A percentile compares a stretch with the other conserved stretches of the same genome.
These are phyloP conservation scores for Pythium periplocum DNA, from an alignment of 352 stramenopile genomes.

Conservation along the genomic window DNA sequence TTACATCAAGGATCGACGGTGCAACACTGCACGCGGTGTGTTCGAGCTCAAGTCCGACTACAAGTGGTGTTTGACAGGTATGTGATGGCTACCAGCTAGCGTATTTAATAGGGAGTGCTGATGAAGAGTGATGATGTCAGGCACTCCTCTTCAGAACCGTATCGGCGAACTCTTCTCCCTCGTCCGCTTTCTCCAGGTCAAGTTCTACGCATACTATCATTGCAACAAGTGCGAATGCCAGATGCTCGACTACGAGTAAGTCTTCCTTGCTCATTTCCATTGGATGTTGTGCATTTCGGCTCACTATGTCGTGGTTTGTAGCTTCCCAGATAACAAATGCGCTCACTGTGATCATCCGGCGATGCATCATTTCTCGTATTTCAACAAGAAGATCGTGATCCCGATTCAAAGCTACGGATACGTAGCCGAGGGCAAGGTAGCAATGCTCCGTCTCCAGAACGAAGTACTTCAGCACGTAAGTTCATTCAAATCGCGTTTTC, in stretches of 20 bases:
- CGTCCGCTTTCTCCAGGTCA: conserved; percentile 96
- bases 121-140: conserved; percentile 14
- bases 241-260: conserved; percentile 93
- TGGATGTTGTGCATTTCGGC: neutral
- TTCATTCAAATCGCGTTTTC: neutral
- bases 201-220: conserved; percentile 98
- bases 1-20: conserved; percentile 92
- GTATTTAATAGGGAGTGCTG: too few relatives aligned
- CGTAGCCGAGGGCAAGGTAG: conserved; percentile 87
- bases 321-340: conserved; percentile 81
- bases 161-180: conserved; percentile 95
- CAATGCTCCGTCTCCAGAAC: conserved; percentile 96
- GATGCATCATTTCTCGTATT: conserved; percentile 97
- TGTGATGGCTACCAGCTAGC: conserved; percentile 2
- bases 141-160: conserved; percentile 93
- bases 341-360: conserved; percentile 90
- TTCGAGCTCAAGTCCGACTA: conserved; percentile 95
- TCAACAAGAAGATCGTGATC: conserved; percentile 98
- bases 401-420: conserved; percentile 96
- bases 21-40: conserved; percentile 95
- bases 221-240: conserved; percentile 95
- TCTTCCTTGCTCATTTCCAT: conserved; percentile 11
- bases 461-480: conserved; percentile 86
- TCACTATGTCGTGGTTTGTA: conserved; percentile 35
- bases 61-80: conserved; percentile 98